Conservation (phyloP, 2,329 filamentous ascomycete species). For the Curvularia spicifera region DNA sequence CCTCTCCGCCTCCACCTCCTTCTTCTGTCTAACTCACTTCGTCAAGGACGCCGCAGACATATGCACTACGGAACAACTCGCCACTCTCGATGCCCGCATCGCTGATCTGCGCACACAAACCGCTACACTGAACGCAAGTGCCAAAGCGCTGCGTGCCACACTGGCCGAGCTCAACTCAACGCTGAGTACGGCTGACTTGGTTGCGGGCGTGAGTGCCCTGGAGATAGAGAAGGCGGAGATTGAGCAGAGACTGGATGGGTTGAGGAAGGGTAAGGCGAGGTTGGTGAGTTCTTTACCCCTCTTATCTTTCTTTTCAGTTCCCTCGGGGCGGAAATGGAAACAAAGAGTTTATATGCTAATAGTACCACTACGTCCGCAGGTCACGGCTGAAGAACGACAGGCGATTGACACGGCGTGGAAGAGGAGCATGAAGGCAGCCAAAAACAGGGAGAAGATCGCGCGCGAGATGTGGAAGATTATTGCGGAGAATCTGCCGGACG, state of each 20-base stretch:
- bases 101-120: slow-evolving; percentile 55
- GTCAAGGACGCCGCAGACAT: slow-evolving; percentile 58
- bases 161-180: slow-evolving; percentile 56
- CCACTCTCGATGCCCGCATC: slow-evolving; percentile 58
- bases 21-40: neutral
- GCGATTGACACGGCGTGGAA: slow-evolving; percentile 56
- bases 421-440: slow-evolving; percentile 50
- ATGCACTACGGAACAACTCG: slow-evolving; percentile 56
- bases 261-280: slow-evolving; percentile 52
- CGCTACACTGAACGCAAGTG: slow-evolving; percentile 52
- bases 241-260: slow-evolving; percentile 48
- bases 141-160: slow-evolving; percentile 58
- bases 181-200: slow-evolving; percentile 60
- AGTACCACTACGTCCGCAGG: neutral
- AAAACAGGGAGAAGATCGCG: slow-evolving; percentile 57
- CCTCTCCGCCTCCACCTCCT: neutral
- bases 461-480: slow-evolving; percentile 59
- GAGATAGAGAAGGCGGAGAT: slow-evolving; percentile 55
- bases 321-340: too few relatives aligned
- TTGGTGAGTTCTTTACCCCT: slow-evolving; percentile 48
- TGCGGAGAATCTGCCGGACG: slow-evolving; percentile 56
- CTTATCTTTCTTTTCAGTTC: neutral
- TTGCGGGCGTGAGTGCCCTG: slow-evolving; percentile 52
- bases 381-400: slow-evolving; percentile 54
- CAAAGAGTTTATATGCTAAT: neutral